Conservation (phyloP, 2,329 filamentous ascomycete genomes). For the Ophiosphaerella herpotricha region DNA sequence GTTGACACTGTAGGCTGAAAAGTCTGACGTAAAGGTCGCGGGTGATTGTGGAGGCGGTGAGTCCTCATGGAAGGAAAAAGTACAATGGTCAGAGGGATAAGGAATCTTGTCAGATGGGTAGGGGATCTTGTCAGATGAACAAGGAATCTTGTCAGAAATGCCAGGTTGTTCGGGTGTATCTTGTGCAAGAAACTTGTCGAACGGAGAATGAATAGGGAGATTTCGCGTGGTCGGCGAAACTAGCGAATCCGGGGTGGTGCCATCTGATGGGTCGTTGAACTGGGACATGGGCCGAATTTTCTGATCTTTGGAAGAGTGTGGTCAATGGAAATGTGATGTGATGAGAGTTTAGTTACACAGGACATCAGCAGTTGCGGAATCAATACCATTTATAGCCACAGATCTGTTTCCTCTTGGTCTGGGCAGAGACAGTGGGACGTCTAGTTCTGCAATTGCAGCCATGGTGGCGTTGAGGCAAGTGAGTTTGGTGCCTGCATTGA, state of each 20-base stretch:
- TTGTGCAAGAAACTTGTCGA: slow-evolving; percentile 15
- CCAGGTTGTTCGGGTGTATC: neutral
- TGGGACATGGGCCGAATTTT: slow-evolving; percentile 25
- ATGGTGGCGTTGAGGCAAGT: slow-evolving; percentile 10
- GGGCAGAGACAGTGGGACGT: slow-evolving; percentile 28
- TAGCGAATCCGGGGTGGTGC: neutral
- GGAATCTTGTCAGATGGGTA: slow-evolving; percentile 4
- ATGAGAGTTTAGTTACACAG: slow-evolving; percentile 26
- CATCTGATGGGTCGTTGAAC: neutral
- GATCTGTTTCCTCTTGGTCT: slow-evolving; percentile 14
- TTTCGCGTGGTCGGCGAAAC: slow-evolving; percentile 5
- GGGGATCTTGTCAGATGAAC: too few relatives aligned
- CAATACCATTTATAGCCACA: slow-evolving; percentile 27
- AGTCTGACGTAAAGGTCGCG: slow-evolving; percentile 14
- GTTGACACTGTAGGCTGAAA: slow-evolving; percentile 14
- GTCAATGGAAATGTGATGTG: slow-evolving; percentile 6
- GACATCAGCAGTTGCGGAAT: slow-evolving; percentile 9
- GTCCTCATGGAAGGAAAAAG: slow-evolving; percentile 5
- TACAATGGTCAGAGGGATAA: slow-evolving; percentile 10
- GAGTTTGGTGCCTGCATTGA: slow-evolving; percentile 1
- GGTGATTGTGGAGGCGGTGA: slow-evolving; percentile 9
- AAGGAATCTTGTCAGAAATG: neutral
- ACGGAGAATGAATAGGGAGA: slow-evolving; percentile 10
- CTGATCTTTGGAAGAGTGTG: slow-evolving; percentile 2
- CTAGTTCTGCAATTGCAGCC: slow-evolving; percentile 8